Evolutionary conservation across 1,139 yeast species (phyloP), one percentile per base, ranked within the genome.

Genomic region (Blastobotrys raffinosifermentans): DNA sequence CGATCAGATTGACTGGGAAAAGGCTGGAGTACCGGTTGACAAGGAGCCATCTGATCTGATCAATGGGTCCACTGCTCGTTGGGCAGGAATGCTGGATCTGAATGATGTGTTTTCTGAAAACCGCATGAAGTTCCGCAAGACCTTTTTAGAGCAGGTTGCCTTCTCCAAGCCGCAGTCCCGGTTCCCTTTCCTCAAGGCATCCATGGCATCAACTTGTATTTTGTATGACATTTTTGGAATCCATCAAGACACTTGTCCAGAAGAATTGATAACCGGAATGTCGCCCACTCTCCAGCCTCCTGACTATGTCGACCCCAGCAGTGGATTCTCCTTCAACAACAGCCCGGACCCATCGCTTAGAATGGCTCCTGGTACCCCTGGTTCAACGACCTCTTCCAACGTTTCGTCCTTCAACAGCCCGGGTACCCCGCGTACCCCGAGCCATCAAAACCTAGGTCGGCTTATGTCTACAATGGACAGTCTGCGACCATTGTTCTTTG

Each of bases 401-500:
- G 27, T 25, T 6, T 25, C 27, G 7, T 25, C 27, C 15, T 8
- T 8, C 15, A 8, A 8, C 7, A 8, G 14, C 7, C 27, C 11
- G 7, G 27, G 27, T 7, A 25, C 27, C 15, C 27, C 11, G 7
- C 14, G 27, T 7, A 25, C 27, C 15, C 27, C 27, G 14, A 25
- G 11, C 6, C 27, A 25, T 25, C 14, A 8, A 8, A 25, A 25
- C 15, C 27, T 25, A 6, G 27, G 27, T 8, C 27, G 27, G 19
- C 31, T 44, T 27, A 46, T 46, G 43, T 38, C 38, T 20, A 41
- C 37, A 10, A 41, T 50, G 26, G 54, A 53, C 31, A 55, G 54
- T 33, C 62, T 77, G 37, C 63, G 65, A 37, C 63, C 65, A 14
- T 63, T 71, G 15, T 64, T 76, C 35, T 70, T 75, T 47, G 66